Base-by-base conservation (phyloP, 345 rosid genomes). In the Camelina hispida region DNA sequence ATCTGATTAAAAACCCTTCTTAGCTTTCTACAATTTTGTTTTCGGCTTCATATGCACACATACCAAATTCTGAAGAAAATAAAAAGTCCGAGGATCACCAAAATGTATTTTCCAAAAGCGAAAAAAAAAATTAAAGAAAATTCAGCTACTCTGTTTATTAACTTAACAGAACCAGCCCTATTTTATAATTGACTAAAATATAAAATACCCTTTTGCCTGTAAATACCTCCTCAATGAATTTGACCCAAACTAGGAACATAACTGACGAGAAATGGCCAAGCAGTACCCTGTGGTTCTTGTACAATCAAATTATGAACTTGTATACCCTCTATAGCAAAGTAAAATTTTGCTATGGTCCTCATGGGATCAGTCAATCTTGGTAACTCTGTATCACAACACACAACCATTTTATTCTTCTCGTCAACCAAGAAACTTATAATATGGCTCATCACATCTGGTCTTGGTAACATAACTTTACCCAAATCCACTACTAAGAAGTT, bases 381-480 rank as follows among this genome's bases (percentile, higher is more conserved):
- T 25, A 25, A 25, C 5, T 5, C 15, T 12, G 47, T 12, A 13
- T 38, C 13, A 9, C n/a, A 42, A 12, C 47, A 42, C n/a, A 42
- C 47, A 6, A 28, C 60, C 37, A 55, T 13, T 55, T 55, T 55
- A 55, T 23, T 25, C 58, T 53, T 34, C 58, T 53, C 58, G 34
- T 55, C 60, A 9, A 55, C 37, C 37, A 55, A 28, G 17, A 55
- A 55, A 55, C 60, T 55, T 11, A 25, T 38, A 1, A 9, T 9
- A 9, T 1, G 10, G 9, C 3, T 14, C 44, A 4, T 13, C 7
- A 32, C 7, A 32, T 6, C 34, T 7, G 12, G 1, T 16, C 28
- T 2, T 25, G 28, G 28, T 25, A 7, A 0, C 16, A 9, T 7
- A 34, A 17, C 4, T 58, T 16, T 6, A 58, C 12, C 4, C 1